These are phyloP conservation scores for Aspergillus hortae DNA, from an alignment of 2,329 filamentous ascomycete genomes.

Conservation along the genomic window DNA sequence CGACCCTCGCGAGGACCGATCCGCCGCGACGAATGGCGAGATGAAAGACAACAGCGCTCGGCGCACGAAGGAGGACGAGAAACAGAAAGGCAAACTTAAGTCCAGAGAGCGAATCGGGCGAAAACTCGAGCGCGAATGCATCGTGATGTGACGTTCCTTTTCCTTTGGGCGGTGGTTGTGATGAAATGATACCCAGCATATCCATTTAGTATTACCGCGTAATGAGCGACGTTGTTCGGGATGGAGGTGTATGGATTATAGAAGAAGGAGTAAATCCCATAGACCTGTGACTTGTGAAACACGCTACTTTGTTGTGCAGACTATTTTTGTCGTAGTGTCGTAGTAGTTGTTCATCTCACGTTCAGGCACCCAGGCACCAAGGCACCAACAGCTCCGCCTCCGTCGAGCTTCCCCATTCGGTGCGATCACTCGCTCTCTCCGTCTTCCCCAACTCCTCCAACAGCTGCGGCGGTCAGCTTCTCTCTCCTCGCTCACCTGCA, in stretches of 20 bases:
- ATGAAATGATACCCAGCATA: conserved; percentile 8
- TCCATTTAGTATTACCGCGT: not conserved
- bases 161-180: not conserved
- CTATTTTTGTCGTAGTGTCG: too few species aligned
- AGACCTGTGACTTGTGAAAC: too few species aligned
- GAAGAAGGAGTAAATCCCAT: too few species aligned
- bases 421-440: not conserved
- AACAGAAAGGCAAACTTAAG: conserved; percentile 27
- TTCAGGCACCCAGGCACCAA: not conserved
- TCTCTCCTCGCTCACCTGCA: conserved; percentile 6
- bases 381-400: conserved; percentile 13
- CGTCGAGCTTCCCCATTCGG: conserved; percentile 7
- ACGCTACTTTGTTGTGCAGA: too few species aligned
- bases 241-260: not conserved
- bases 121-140: conserved; percentile 42
- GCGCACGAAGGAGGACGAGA: conserved; percentile 19
- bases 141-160: conserved; percentile 34
- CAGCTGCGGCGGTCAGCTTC: conserved; percentile 21
- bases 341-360: too few species aligned
- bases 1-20: conserved; percentile 18
- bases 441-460: conserved; percentile 1
- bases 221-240: not conserved
- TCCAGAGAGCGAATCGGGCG: conserved; percentile 33
- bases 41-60: conserved; percentile 22
- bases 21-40: conserved; percentile 14